A percentile compares a stretch with the other conserved stretches of the same genome.
Conservation (phyloP, 306 rosid genomes). For the Astragalus glycyphyllos region DNA sequence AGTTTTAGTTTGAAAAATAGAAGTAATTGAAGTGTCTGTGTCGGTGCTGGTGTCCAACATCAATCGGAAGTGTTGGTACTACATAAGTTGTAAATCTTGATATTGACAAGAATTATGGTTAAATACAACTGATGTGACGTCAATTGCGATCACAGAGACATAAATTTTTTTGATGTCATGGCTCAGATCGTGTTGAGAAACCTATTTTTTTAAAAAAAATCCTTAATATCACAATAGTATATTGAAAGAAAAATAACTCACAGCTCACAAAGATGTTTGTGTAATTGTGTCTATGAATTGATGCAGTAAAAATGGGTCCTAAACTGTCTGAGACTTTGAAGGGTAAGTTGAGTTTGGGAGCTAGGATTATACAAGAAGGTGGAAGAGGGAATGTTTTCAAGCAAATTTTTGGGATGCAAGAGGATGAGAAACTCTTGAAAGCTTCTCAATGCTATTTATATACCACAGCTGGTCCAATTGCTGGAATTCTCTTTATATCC, state of each 20-base stretch:
- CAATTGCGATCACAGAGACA: background rate
- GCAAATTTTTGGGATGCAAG: conserved; percentile 61
- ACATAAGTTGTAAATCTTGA: too few relatives aligned
- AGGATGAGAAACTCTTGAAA: conserved; percentile 76
- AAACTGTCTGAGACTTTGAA: conserved; percentile 68
- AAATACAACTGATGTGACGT: background rate
- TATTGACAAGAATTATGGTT: background rate
- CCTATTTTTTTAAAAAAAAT: too few relatives aligned
- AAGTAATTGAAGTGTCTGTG: too few relatives aligned
- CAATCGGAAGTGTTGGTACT: too few relatives aligned
- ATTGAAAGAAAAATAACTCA: background rate
- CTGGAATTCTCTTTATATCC: conserved; percentile 79
- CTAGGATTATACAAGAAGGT: conserved; percentile 68
- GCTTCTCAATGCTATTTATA: conserved; percentile 87
- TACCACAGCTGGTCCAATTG: conserved; percentile 81
- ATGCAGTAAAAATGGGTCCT: conserved; percentile 70
- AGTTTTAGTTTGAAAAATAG: too few relatives aligned
- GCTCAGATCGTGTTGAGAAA: background rate
- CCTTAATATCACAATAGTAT: background rate
- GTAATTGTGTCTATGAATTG: background rate
- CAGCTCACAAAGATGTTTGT: background rate
- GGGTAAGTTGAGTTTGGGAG: conserved; percentile 82
- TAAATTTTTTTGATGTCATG: background rate
- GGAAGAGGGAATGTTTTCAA: conserved; percentile 80
- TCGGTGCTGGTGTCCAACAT: too few relatives aligned